These are phyloP conservation scores for Chaetomiaceae sp. DNA, from an alignment of 2,329 filamentous ascomycete species.

Conservation along the genomic window DNA sequence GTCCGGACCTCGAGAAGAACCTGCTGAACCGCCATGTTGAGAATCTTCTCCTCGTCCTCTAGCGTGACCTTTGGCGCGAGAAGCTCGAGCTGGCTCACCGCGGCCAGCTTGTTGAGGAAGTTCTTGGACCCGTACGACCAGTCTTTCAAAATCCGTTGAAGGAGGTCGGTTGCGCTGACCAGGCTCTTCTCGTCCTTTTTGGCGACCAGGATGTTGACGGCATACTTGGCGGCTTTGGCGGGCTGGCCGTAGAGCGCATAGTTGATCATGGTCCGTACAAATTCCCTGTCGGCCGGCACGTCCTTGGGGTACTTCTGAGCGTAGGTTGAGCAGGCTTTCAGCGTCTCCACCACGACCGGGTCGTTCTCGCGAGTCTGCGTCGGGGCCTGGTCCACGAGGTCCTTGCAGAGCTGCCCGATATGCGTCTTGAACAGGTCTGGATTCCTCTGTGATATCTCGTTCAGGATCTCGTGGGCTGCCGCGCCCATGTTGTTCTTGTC, in stretches of 20 bases:
- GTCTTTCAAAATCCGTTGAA: constrained; percentile 69
- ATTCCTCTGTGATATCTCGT: constrained; percentile 84
- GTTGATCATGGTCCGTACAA: constrained; percentile 72
- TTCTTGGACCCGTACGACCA: constrained; percentile 69
- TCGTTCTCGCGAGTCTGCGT: constrained; percentile 64
- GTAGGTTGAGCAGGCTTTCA: constrained; percentile 92
- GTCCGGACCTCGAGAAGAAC: constrained; percentile 68
- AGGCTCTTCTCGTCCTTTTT: constrained; percentile 68
- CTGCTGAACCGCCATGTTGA: constrained; percentile 70
- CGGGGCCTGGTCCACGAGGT: constrained; percentile 76
- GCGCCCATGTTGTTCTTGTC: constrained; percentile 73
- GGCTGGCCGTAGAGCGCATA: constrained; percentile 82
- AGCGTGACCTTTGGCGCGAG: constrained; percentile 68
- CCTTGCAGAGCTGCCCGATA: constrained; percentile 84
- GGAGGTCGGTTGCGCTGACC: constrained; percentile 78
- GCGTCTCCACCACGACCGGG: constrained; percentile 72
- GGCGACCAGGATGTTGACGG: constrained; percentile 82
- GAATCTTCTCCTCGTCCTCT: constrained; percentile 70
- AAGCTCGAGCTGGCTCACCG: constrained; percentile 70
- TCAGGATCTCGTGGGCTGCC: constrained; percentile 82
- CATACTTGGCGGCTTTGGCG: constrained; percentile 84
- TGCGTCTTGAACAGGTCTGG: constrained; percentile 91
- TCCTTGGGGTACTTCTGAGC: constrained; percentile 81
- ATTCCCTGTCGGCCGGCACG: constrained; percentile 74
- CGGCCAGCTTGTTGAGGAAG: constrained; percentile 70